Conservation (phyloP, 441 rosid genomes). For the Bocquillonia castaneifolia region DNA sequence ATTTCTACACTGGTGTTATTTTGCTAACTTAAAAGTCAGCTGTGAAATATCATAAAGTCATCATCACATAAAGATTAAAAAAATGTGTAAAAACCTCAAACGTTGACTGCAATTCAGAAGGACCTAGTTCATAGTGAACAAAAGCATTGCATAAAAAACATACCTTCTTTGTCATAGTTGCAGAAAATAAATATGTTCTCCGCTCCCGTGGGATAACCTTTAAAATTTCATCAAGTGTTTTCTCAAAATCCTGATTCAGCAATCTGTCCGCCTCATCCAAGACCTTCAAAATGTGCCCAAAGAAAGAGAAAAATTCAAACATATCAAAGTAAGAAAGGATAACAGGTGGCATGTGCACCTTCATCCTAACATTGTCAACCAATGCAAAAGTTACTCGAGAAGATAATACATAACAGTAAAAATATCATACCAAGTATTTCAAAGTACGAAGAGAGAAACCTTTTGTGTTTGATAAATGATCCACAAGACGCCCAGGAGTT, state of each 20-base stretch:
- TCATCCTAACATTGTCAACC: neutral
- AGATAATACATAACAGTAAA: neutral
- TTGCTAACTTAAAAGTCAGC: neutral
- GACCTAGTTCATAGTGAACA: neutral
- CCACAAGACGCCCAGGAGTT: constrained; percentile 90
- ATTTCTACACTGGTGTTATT: too few species aligned
- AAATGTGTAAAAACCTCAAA: neutral
- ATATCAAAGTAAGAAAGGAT: constrained; percentile 1
- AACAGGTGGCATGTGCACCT: neutral
- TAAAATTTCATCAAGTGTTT: constrained; percentile 75
- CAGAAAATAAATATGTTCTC: constrained; percentile 83
- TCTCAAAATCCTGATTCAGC: constrained; percentile 94
- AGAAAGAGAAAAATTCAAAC: constrained; percentile 3
- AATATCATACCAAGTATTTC: constrained; percentile 68
- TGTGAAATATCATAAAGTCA: neutral
- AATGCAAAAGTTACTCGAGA: neutral
- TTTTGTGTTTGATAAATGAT: constrained; percentile 81
- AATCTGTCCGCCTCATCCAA: constrained; percentile 96
- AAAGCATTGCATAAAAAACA: neutral
- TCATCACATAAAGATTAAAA: neutral
- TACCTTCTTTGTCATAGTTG: constrained; percentile 98
- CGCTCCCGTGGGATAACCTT: constrained; percentile 64
- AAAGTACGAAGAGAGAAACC: constrained; percentile 73
- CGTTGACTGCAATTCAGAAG: neutral
- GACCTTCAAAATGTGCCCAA: constrained; percentile 47